Percentiles rank a stretch among this genome's conserved stretches.
Conservation (phyloP, 306 rosid genomes). For the Clitoria ternatea region DNA sequence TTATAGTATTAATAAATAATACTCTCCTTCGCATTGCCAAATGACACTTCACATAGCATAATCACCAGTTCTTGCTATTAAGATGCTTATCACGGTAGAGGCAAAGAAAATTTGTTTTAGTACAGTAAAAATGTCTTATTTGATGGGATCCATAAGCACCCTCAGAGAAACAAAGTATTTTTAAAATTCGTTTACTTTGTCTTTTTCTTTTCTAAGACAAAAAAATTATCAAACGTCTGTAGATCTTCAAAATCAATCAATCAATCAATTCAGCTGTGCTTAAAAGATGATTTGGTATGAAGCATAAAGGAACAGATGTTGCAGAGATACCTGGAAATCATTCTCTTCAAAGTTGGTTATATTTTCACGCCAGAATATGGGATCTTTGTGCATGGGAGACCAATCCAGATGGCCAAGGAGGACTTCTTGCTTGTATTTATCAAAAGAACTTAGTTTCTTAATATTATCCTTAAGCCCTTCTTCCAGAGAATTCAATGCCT, state of each 20-base stretch:
- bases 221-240: too few species aligned
- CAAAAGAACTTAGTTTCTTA: constrained; percentile 85
- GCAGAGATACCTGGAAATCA: constrained; percentile 76
- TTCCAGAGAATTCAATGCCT: constrained; percentile 78
- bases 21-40: neutral
- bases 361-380: constrained; percentile 91
- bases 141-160: neutral
- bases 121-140: neutral
- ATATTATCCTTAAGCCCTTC: constrained; percentile 86
- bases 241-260: too few species aligned
- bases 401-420: constrained; percentile 95
- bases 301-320: neutral
- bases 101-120: neutral
- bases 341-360: constrained; percentile 78
- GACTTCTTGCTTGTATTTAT: constrained; percentile 92
- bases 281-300: neutral
- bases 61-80: neutral
- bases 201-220: neutral
- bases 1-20: constrained; percentile 18
- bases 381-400: constrained; percentile 99
- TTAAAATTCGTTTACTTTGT: neutral
- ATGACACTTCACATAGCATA: constrained; percentile 1
- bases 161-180: neutral
- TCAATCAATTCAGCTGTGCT: neutral
- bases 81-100: neutral